These are phyloP conservation scores for Magnolia kwangsiensis DNA, from an alignment of 164 flowering plant genomes.

Conservation along the genomic window DNA sequence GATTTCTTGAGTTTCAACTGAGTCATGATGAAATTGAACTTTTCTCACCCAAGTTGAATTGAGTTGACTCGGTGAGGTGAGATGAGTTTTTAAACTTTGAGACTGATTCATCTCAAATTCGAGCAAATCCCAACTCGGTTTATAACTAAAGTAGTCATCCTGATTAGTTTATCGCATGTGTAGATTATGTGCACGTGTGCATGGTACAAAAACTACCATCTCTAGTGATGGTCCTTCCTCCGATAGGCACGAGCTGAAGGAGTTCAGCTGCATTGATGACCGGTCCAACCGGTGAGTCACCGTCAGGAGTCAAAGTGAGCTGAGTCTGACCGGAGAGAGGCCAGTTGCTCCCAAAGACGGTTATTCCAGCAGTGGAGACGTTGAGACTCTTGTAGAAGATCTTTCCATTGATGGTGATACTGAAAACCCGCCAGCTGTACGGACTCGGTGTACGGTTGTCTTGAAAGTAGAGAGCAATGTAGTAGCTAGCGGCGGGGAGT, in stretches of 20 bases:
- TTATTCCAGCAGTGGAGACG: constrained; percentile 53
- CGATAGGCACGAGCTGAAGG: constrained; percentile 53
- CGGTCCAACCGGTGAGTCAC: constrained; percentile 63
- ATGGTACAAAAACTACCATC: constrained; percentile 50
- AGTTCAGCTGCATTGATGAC: constrained; percentile 80
- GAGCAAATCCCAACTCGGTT: no score
- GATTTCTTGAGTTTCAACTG: no score
- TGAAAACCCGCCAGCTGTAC: constrained; percentile 79
- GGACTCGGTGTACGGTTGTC: constrained; percentile 72
- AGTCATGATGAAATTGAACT: no score
- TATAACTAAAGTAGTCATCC: no score
- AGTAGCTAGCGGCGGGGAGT: constrained; percentile 53
- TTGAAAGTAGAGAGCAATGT: constrained; percentile 77
- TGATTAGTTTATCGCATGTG: no score
- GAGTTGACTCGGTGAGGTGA: no score
- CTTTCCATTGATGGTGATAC: constrained; percentile 52
- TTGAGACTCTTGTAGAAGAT: constrained; percentile 55
- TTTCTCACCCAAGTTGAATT: no score
- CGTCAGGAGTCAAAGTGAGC: constrained; percentile 45
- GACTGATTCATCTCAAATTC: no score
- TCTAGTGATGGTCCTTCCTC: constrained; percentile 56
- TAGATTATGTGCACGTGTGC: background rate
- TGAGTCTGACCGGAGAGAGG: constrained; percentile 61
- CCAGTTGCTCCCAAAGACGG: constrained; percentile 54
- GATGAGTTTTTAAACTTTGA: no score